Evolutionary conservation across 306 rosid genomes (phyloP), one percentile per base, ranked within the genome.

Genomic region (Fagus sylvatica): DNA sequence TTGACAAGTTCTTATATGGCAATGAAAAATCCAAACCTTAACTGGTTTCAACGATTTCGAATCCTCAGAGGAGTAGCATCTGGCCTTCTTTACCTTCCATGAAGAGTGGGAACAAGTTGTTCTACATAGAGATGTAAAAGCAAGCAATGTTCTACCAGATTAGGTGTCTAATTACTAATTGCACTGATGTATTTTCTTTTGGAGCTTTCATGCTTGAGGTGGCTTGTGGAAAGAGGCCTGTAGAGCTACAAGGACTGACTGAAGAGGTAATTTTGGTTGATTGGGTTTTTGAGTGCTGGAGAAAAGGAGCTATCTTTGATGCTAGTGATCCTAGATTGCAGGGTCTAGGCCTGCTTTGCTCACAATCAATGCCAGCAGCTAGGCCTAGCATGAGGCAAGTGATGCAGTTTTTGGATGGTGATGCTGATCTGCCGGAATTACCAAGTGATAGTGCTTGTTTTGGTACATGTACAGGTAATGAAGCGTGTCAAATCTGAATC

Each of bases 21-120:
- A 22, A 19, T 30, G 74, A 74, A 10, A 51, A 48, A 19, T 40
- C n/a, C 49, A 6, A 77, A 53, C 5, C 79, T 86, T 22, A 71
- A 32, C 46, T 86, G 89, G 87, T n/a, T 15, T 15, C 85, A 83
- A 74, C 71, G 89, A 48, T 83, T 83, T 74, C 33, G 39, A 53
- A 75, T 80, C 7, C 60, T 80, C 32, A 74, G 43, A 66, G 87
- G 75, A 7, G 74, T 77, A 0, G 85, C 83, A 13, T 83, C 79
- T 3, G 85, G 78, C 7, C 40, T 86, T 40, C 55, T 80, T 4
- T 86, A 86, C 68, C 76, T n/a, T 86, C 1, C 85, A 86, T 56
- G 87, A 83, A 69, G 96, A 79, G 51, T 93, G 92, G 84, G 97
- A 93, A 53, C 84, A 90, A 53, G 89, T 88, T 6, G 97, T 92